Conservation (phyloP, 257 asterid species). For the Solanum etuberosum region DNA sequence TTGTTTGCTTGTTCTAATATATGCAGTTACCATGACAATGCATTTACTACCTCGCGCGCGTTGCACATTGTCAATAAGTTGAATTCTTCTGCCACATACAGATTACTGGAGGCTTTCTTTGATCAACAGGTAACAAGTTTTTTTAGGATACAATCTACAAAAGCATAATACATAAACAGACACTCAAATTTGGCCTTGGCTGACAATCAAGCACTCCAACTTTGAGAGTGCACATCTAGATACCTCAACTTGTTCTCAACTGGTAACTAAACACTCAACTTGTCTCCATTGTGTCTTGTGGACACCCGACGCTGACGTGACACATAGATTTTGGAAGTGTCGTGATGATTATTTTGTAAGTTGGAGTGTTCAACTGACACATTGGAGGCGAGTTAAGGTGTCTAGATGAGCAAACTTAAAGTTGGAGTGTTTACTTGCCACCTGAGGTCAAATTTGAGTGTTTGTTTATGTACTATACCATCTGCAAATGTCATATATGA, state of each 20-base stretch:
- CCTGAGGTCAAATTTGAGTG: not conserved
- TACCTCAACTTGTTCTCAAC: not conserved
- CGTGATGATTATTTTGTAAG: too few relatives aligned
- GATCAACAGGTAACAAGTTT: slow-evolving; percentile 41
- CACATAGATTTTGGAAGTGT: not conserved
- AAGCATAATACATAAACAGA: not conserved
- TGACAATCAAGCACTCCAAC: not conserved
- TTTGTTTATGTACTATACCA: not conserved
- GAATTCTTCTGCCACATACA: slow-evolving; percentile 43
- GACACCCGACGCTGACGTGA: not conserved
- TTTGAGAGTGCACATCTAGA: not conserved
- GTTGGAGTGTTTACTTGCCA: not conserved
- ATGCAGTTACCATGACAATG: slow-evolving; percentile 82
- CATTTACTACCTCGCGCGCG: slow-evolving; percentile 63
- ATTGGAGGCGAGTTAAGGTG: not conserved
- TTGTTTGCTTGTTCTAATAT: not conserved
- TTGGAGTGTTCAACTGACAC: not conserved
- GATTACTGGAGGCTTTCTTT: slow-evolving; percentile 58
- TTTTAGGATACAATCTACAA: not conserved
- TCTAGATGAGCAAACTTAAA: not conserved
- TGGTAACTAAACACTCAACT: not conserved
- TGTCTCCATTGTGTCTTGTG: not conserved
- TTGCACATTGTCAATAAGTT: slow-evolving; percentile 48
- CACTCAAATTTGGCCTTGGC: not conserved
- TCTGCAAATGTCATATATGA: not conserved